A percentile compares a stretch with the other conserved stretches of the same genome.
phyloP scores from a whole-genome alignment of 495 filamentous ascomycete species.

The Platismatia glauca region DNA sequence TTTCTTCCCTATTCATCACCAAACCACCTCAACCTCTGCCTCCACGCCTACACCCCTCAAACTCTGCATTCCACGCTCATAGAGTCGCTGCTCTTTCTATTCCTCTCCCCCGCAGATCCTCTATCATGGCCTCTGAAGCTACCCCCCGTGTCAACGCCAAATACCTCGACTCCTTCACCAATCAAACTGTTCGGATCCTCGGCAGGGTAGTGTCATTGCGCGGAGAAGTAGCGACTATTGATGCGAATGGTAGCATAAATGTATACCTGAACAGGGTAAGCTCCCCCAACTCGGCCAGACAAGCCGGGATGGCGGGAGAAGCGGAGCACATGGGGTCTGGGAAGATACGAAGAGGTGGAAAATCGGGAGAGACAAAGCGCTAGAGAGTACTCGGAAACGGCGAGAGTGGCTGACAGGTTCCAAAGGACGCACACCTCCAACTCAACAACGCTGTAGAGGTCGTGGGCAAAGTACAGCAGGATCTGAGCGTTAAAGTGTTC shows the following conservation, averaged over 20 bases:
- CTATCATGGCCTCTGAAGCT: conserved; percentile 23
- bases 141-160: conserved; percentile 23
- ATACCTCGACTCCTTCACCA: conserved; percentile 28
- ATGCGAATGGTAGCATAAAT: conserved; percentile 63
- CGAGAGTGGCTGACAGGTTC: conserved; percentile 1
- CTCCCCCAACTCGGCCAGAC: too few species aligned
- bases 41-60: too few species aligned
- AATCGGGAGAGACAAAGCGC: background rate
- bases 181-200: conserved; percentile 70
- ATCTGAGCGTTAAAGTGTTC: conserved; percentile 66
- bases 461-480: conserved; percentile 81
- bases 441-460: conserved; percentile 77
- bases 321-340: background rate
- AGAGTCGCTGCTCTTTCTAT: background rate
- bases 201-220: conserved; percentile 74
- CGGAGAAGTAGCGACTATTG: conserved; percentile 73
- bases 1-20: background rate
- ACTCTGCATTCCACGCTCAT: background rate
- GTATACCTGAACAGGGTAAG: conserved; percentile 62
- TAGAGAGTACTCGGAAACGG: background rate
- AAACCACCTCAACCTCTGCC: background rate
- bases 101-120: background rate
- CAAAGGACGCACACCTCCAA: conserved; percentile 65
- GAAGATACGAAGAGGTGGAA: background rate
- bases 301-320: background rate